These are phyloP conservation scores for Graphium sp. DNA, from an alignment of 2,329 filamentous ascomycete genomes.

Conservation along the genomic window DNA sequence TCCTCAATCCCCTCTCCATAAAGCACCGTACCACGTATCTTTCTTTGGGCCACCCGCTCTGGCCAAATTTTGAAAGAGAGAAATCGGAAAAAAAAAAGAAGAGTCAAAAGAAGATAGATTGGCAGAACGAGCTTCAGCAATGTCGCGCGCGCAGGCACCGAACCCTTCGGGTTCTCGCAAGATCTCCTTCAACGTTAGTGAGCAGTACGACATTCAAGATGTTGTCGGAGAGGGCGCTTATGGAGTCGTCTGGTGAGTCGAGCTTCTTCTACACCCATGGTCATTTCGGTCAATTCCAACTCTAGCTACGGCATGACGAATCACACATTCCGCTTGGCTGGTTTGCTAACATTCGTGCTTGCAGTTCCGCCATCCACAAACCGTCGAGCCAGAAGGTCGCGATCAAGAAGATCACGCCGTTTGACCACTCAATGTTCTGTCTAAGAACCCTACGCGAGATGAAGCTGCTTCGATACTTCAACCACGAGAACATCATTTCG, in stretches of 20 bases:
- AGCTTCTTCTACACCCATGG: not conserved
- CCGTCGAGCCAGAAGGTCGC: conserved; percentile 96
- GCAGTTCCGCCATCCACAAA: conserved; percentile 90
- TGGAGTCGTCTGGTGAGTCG: conserved; percentile 83
- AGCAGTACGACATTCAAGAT: conserved; percentile 99
- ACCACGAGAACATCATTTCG: conserved; percentile 99
- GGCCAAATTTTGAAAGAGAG: too few species aligned
- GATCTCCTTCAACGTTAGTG: conserved; percentile 99
- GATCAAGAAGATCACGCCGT: conserved; percentile 99
- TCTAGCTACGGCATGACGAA: not conserved
- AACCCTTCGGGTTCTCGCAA: conserved; percentile 58
- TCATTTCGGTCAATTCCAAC: not conserved
- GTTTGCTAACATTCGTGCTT: conserved; percentile 2
- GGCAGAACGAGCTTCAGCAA: too few species aligned
- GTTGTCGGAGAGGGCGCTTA: conserved; percentile 97
- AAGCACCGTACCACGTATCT: too few species aligned
- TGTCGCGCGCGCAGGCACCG: conserved; percentile 40
- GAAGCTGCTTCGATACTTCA: conserved; percentile 98
- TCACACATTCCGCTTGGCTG: not conserved
- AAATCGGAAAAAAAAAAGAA: too few species aligned
- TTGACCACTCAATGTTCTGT: conserved; percentile 99
- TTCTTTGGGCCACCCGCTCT: too few species aligned
- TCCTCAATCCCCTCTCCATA: too few species aligned
- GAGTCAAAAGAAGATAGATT: too few species aligned
- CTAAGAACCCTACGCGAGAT: conserved; percentile 92